Conservation (phyloP, 2,329 filamentous ascomycete genomes). For the Aspergillus sp. region DNA sequence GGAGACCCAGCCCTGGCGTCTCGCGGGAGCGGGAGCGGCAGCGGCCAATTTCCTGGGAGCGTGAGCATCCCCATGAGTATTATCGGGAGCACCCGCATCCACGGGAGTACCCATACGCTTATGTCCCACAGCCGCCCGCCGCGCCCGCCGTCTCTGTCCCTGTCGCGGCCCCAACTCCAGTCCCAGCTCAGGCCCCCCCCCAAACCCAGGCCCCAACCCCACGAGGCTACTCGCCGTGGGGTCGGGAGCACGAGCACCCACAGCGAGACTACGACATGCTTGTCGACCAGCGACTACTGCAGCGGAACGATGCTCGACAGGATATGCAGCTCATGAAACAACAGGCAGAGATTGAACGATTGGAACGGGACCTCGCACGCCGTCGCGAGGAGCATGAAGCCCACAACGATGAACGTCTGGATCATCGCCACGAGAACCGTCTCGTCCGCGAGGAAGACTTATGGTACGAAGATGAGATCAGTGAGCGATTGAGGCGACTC, state of each 20-base stretch:
- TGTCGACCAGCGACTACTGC: conserved; percentile 28
- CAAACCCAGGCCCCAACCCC: neutral
- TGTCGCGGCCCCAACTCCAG: neutral
- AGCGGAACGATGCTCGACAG: conserved; percentile 27
- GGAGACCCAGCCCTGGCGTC: conserved; percentile 16
- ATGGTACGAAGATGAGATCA: conserved; percentile 35
- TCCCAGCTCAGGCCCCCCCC: no score
- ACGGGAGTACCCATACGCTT: neutral
- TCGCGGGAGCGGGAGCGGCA: conserved; percentile 18
- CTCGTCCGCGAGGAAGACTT: conserved; percentile 36
- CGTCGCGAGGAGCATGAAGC: conserved; percentile 17
- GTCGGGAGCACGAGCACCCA: conserved; percentile 8
- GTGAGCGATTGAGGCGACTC: conserved; percentile 31
- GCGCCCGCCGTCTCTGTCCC: neutral
- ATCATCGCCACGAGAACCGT: conserved; percentile 19
- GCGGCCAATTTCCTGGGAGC: neutral
- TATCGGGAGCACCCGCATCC: neutral
- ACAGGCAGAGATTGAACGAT: conserved; percentile 29
- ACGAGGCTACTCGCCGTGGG: conserved; percentile 12
- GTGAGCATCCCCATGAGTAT: neutral
- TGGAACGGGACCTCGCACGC: conserved; percentile 28
- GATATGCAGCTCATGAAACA: conserved; percentile 29
- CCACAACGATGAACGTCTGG: conserved; percentile 3
- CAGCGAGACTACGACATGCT: conserved; percentile 29
- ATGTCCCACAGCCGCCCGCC: neutral